Percentiles rank a stretch among this genome's conserved stretches.
Evolutionary conservation across 768 basidiomycete species (phyloP).

Genomic region (Piloderma croceum): DNA sequence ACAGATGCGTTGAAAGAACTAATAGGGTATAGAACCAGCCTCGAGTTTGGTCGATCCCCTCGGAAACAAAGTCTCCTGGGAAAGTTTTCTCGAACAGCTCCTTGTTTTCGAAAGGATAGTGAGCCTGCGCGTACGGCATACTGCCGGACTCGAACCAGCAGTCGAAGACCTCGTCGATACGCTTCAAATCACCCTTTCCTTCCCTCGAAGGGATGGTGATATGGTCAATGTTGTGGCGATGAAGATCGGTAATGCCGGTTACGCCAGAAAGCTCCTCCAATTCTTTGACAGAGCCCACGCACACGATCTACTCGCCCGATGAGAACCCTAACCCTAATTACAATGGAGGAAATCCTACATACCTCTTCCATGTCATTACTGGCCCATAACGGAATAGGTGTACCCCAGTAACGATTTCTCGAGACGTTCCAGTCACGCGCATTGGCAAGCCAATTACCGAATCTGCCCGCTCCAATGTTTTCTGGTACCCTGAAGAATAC

Average conservation of each 20-base stretch:
- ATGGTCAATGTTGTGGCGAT: conserved; percentile 91
- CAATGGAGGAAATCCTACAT: conserved; percentile 4
- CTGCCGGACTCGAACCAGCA: conserved; percentile 99
- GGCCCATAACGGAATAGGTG: conserved; percentile 93
- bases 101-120: conserved; percentile 98
- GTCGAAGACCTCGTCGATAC: conserved; percentile 98
- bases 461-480: conserved; percentile 82
- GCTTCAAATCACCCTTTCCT: conserved; percentile 80
- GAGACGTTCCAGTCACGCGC: conserved; percentile 99
- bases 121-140: conserved; percentile 97
- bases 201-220: conserved; percentile 91
- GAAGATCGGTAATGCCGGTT: conserved; percentile 80
- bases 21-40: conserved; percentile 99
- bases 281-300: conserved; percentile 82
- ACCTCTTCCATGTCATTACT: conserved; percentile 93
- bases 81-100: conserved; percentile 78
- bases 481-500: conserved; percentile 72
- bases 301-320: conserved; percentile 71
- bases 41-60: conserved; percentile 97
- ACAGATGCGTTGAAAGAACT: conserved; percentile 93
- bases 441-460: conserved; percentile 96
- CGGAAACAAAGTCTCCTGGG: conserved; percentile 95
- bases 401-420: conserved; percentile 99
- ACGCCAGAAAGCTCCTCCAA: conserved; percentile 82
- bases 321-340: too few species aligned